phyloP scores from a whole-genome alignment of 2,329 filamentous ascomycete genomes.

The Ampelomyces quisqualis region DNA sequence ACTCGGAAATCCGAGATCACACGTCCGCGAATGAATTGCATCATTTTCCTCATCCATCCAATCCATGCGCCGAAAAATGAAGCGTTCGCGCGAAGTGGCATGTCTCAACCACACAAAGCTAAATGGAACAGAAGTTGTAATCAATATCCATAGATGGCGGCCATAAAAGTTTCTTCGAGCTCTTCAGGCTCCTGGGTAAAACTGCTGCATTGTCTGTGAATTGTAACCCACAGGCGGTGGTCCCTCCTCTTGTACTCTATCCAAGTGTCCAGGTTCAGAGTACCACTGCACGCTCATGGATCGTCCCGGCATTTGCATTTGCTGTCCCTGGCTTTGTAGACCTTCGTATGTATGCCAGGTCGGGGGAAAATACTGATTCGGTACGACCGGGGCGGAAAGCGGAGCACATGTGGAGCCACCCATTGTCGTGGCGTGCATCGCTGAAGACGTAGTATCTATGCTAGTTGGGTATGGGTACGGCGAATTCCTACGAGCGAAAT shows the following conservation, averaged over 20 bases:
- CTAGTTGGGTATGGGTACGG: constrained; percentile 37
- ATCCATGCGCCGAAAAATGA: too few species aligned
- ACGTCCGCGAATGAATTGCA: too few species aligned
- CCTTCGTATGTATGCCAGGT: constrained; percentile 36
- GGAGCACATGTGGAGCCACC: constrained; percentile 31
- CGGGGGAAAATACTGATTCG: constrained; percentile 33
- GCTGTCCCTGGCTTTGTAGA: constrained; percentile 25
- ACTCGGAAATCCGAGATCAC: not conserved
- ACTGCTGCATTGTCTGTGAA: constrained; percentile 31
- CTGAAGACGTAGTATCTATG: constrained; percentile 36
- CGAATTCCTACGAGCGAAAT: constrained; percentile 36
- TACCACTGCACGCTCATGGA: constrained; percentile 43
- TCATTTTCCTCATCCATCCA: too few species aligned
- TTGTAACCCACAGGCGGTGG: constrained; percentile 31
- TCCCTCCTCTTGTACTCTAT: constrained; percentile 41
- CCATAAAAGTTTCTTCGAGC: too few species aligned
- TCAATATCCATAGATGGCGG: too few species aligned
- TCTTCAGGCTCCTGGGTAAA: constrained; percentile 33
- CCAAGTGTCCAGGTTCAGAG: constrained; percentile 32
- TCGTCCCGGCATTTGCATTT: constrained; percentile 32
- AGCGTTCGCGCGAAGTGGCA: too few species aligned
- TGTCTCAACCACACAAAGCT: too few species aligned
- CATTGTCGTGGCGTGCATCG: constrained; percentile 27
- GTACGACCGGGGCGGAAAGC: constrained; percentile 38
- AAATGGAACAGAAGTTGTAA: too few species aligned